Evolutionary conservation across 345 rosid genomes (phyloP).

Genomic region (Ceriops tagal): DNA sequence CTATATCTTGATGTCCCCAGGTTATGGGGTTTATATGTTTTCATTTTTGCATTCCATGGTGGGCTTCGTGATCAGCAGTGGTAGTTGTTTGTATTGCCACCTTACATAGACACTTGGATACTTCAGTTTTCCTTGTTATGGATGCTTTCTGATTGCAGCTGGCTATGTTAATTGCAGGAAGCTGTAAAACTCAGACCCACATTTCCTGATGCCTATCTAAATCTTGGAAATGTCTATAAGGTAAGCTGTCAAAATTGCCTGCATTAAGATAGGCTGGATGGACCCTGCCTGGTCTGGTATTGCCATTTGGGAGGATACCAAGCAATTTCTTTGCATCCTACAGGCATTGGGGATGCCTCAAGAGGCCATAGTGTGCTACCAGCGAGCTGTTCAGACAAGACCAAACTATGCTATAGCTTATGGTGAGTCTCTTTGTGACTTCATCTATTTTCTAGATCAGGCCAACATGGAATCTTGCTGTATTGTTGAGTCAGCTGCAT

Average conservation of each 20-base stretch:
- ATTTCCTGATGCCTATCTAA: slow-evolving; percentile 92
- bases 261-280: slow-evolving; percentile 26
- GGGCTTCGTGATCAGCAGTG: no score
- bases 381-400: slow-evolving; percentile 78
- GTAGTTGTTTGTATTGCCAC: background rate
- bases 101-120: background rate
- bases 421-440: slow-evolving; percentile 46
- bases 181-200: slow-evolving; percentile 87
- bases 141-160: background rate
- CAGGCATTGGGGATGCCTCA: slow-evolving; percentile 94
- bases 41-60: no score
- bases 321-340: slow-evolving; percentile 38
- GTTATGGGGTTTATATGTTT: no score
- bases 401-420: slow-evolving; percentile 79
- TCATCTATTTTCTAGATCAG: background rate
- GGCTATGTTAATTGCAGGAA: slow-evolving; percentile 53
- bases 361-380: slow-evolving; percentile 89
- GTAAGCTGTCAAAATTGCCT: slow-evolving; percentile 41
- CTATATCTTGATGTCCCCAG: background rate
- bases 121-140: background rate
- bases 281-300: slow-evolving; percentile 26
- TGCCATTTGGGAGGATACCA: slow-evolving; percentile 35
- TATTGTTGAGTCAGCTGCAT: no score
- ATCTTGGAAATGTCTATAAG: slow-evolving; percentile 97
- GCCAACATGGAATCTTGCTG: background rate